phyloP scores from a whole-genome alignment of 2,329 filamentous ascomycete genomes.

The Coniochaeta prunicola region DNA sequence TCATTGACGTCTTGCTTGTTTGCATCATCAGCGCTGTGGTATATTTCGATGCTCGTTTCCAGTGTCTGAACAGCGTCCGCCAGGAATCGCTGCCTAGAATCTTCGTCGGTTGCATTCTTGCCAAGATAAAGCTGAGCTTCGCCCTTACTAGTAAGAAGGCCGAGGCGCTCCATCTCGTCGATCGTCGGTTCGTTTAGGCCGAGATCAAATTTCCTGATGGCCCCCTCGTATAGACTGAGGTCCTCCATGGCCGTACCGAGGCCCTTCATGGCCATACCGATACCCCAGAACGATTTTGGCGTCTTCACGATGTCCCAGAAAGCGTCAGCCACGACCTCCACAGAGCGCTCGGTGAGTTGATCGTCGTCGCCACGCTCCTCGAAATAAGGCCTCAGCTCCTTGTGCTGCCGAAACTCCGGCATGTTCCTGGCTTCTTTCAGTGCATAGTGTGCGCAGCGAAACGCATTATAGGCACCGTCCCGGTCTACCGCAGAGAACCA shows the following conservation, averaged over 20 bases:
- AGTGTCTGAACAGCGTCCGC: neutral
- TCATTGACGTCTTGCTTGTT: no score
- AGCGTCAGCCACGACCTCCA: conserved; percentile 4
- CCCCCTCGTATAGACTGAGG: neutral
- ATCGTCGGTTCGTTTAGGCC: neutral
- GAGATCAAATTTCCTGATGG: conserved; percentile 2
- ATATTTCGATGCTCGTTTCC: neutral
- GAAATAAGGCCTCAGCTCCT: conserved; percentile 1
- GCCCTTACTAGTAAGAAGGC: neutral
- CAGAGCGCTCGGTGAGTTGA: conserved; percentile 1
- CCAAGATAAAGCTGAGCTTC: neutral
- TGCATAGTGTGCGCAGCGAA: conserved; percentile 1
- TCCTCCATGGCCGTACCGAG: no score
- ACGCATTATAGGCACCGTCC: neutral
- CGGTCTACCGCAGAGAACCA: neutral
- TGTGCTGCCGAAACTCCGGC: conserved; percentile 4
- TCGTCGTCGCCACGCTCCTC: neutral
- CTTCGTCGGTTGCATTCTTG: neutral
- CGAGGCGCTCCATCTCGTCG: neutral
- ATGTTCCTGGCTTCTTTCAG: conserved; percentile 1
- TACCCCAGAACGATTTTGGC: neutral
- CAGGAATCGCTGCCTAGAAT: neutral
- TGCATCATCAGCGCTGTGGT: neutral
- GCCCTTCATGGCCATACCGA: conserved; percentile 5
- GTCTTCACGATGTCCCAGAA: conserved; percentile 8